Conservation (phyloP, 768 basidiomycete species). For the Daedaleopsis sinensis region DNA sequence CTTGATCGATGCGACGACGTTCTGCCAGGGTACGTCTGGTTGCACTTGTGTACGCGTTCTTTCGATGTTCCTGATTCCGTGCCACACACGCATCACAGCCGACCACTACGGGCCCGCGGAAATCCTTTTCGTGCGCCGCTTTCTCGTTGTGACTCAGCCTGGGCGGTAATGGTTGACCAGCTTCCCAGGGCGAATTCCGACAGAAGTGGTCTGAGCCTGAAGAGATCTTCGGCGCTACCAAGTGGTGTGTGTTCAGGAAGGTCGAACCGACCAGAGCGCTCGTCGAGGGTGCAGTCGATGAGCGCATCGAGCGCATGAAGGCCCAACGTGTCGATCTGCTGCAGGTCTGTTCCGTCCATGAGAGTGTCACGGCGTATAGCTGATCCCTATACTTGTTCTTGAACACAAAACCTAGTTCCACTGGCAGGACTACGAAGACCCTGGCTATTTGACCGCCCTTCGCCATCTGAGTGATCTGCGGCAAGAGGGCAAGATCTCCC, state of each 20-base stretch:
- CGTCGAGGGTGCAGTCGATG: conserved; percentile 66
- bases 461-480: conserved; percentile 63
- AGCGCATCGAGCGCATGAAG: conserved; percentile 72
- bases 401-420: conserved; percentile 57
- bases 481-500: conserved; percentile 57
- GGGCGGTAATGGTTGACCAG: neutral
- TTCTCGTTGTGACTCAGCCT: neutral
- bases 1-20: neutral
- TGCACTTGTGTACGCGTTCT: conserved; percentile 4
- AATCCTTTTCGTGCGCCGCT: conserved; percentile 67
- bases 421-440: conserved; percentile 71
- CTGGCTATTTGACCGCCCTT: conserved; percentile 49
- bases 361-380: neutral
- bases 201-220: conserved; percentile 42
- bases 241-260: conserved; percentile 81
- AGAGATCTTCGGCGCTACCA: conserved; percentile 72
- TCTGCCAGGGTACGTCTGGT: conserved; percentile 11
- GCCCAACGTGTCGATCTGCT: conserved; percentile 64
- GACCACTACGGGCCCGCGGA: conserved; percentile 89
- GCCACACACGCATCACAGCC: conserved; percentile 43
- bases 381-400: neutral
- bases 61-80: neutral
- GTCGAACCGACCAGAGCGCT: conserved; percentile 51
- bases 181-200: conserved; percentile 66
- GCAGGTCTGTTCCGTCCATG: conserved; percentile 48